A percentile compares a stretch with the other conserved stretches of the same genome.
These are phyloP conservation scores for Schwanniomyces etchellsii DNA, from an alignment of 1,139 yeast species.

Conservation along the genomic window DNA sequence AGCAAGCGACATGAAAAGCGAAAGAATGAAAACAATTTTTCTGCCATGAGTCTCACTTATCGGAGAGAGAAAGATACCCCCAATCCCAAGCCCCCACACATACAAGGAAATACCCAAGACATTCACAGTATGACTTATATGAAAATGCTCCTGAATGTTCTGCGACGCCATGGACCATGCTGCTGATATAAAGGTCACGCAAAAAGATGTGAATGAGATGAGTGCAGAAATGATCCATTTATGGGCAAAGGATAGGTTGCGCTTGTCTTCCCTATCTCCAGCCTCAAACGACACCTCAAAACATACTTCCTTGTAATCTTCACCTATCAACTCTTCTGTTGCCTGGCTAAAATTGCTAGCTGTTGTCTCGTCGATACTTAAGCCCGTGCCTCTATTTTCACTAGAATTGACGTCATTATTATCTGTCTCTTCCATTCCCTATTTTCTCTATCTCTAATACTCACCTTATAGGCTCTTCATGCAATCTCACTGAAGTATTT, in stretches of 20 bases:
- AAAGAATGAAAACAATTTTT: constrained; percentile 20
- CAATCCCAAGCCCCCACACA: constrained; percentile 27
- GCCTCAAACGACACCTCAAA: constrained; percentile 19
- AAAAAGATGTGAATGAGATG: constrained; percentile 20
- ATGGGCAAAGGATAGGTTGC: constrained; percentile 15
- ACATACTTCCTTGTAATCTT: background rate
- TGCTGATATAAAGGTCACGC: constrained; percentile 28
- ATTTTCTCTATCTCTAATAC: no score
- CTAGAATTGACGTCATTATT: no score
- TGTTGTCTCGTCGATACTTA: no score
- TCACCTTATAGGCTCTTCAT: no score
- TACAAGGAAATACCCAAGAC: constrained; percentile 24
- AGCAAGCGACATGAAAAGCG: constrained; percentile 16
- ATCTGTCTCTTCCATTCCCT: no score
- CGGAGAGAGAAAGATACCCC: constrained; percentile 28
- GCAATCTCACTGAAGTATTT: no score
- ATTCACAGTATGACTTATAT: constrained; percentile 21
- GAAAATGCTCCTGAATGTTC: constrained; percentile 18
- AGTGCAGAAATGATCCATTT: constrained; percentile 25
- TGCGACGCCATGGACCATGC: constrained; percentile 25
- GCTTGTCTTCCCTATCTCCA: constrained; percentile 19
- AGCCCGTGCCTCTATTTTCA: no score
- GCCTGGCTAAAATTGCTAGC: no score
- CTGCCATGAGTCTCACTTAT: constrained; percentile 31
- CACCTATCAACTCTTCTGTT: no score